phyloP scores from a whole-genome alignment of 1,284 basidiomycete genomes.

The Puccinia polysora region DNA sequence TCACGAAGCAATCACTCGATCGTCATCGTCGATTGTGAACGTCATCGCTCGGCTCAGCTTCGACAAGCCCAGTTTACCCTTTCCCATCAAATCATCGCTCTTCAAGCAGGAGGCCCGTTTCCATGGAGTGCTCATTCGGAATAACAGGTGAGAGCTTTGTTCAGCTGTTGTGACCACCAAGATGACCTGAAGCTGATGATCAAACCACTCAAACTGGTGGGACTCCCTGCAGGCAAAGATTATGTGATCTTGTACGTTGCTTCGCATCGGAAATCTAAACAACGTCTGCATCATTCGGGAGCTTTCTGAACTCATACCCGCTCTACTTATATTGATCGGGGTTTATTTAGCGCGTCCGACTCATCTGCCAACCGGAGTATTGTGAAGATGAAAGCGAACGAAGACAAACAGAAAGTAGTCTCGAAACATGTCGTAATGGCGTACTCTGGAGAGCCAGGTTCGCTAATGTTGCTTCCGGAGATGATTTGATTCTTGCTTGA shows the following conservation, averaged over 20 bases:
- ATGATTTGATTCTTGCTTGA: neutral
- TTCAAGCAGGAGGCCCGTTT: no score
- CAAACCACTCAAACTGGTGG: conserved; percentile 1
- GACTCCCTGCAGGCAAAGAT: conserved; percentile 75
- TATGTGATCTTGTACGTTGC: conserved; percentile 68
- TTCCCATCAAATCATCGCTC: no score
- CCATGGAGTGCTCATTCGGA: conserved; percentile 61
- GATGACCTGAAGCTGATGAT: neutral
- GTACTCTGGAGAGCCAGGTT: conserved; percentile 86
- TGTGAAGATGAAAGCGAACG: conserved; percentile 94
- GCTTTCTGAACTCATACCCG: neutral
- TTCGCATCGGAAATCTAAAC: no score
- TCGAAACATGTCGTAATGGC: conserved; percentile 91
- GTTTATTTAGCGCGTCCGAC: conserved; percentile 64
- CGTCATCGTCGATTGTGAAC: no score
- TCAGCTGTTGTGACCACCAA: conserved; percentile 29
- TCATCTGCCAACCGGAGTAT: conserved; percentile 83
- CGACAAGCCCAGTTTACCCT: no score
- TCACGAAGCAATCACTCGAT: no score
- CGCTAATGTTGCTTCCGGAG: no score
- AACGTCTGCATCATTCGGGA: neutral
- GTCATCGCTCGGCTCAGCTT: no score
- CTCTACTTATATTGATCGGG: neutral
- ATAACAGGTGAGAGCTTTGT: conserved; percentile 54
- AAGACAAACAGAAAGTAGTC: conserved; percentile 93